Evolutionary conservation across 1,139 yeast species (phyloP), one percentile per base, ranked within the genome.

Genomic region (Hemisphaericaspora lyxosophila): DNA sequence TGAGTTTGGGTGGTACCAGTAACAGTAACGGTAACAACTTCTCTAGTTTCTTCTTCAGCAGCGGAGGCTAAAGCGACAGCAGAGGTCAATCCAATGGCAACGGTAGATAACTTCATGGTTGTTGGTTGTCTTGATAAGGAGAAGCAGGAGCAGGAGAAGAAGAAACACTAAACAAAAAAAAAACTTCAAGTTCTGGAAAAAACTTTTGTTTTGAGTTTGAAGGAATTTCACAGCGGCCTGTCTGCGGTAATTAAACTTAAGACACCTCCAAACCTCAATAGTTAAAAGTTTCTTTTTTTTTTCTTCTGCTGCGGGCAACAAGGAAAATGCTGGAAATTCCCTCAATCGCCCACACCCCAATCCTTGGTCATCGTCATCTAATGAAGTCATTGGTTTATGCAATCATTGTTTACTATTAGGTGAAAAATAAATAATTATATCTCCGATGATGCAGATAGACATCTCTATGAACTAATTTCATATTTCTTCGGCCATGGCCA

Each of bases 101-200:
- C 46, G 44, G 44, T 53, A 41, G 51, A 43, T 36, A 55, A 54
- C 55, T 55, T 55, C 61, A 56, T 56, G 24, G 20, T 33, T 17
- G 20, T 14, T 11, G n/a, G 22, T 12, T 31, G 12, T 31, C 6
- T 19, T 12, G n/a, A n/a, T n/a, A n/a, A n/a, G n/a, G n/a, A n/a
- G n/a, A n/a, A n/a, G n/a, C n/a, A 8, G 27, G 8, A 24, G n/a
- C n/a, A 17, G 24, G 19, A 16, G 19, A 12, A 30, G 33, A 30
- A 30, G 6, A 30, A 24, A 17, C 15, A 5, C 16, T 7, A 26
- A 14, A 12, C 6, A 26, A 26, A 12, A 12, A 19, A 19, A 19
- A 7, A 9, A 23, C n/a, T n/a, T n/a, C n/a, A n/a, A n/a, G n/a
- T n/a, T n/a, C n/a, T n/a, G n/a, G n/a, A n/a, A n/a, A n/a, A n/a